phyloP scores from a whole-genome alignment of 257 asterid species.

The Rhazya stricta region DNA sequence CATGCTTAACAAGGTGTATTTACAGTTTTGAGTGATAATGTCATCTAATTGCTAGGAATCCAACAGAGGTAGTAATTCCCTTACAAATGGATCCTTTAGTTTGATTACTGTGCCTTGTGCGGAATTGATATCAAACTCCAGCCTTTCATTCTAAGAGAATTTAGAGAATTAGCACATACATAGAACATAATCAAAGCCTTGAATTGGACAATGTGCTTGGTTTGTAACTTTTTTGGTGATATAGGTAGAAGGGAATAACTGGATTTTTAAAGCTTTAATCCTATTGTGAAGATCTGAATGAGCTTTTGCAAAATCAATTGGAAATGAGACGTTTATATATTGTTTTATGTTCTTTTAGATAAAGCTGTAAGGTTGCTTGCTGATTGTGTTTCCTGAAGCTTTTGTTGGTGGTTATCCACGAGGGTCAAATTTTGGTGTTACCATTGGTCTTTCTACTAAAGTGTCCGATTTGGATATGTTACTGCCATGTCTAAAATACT shows the following conservation, averaged over 20 bases:
- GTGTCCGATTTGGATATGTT: too few species aligned
- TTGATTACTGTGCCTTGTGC: not conserved
- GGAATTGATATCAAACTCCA: not conserved
- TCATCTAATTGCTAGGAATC: not conserved
- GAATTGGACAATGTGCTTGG: not conserved
- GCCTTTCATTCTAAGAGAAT: not conserved
- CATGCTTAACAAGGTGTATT: not conserved
- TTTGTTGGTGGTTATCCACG: constrained; percentile 97
- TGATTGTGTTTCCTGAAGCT: constrained; percentile 96
- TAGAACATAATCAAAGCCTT: not conserved
- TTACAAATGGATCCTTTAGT: not conserved
- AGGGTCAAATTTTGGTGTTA: constrained; percentile 77
- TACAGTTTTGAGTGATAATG: not conserved
- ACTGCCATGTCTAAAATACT: too few species aligned
- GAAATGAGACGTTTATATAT: not conserved
- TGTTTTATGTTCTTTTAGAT: constrained; percentile 33
- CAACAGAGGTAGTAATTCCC: not conserved
- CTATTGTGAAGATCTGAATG: not conserved
- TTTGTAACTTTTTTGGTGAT: not conserved
- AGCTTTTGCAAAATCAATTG: not conserved
- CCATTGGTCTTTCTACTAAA: too few species aligned
- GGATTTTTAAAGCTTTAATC: not conserved
- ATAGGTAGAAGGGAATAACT: not conserved
- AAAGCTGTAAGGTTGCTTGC: constrained; percentile 91
- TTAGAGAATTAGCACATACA: not conserved